Percentiles rank a stretch among this genome's conserved stretches.
Conservation (phyloP, 1,284 basidiomycete species). For the Sanghuangporus sanghuang region DNA sequence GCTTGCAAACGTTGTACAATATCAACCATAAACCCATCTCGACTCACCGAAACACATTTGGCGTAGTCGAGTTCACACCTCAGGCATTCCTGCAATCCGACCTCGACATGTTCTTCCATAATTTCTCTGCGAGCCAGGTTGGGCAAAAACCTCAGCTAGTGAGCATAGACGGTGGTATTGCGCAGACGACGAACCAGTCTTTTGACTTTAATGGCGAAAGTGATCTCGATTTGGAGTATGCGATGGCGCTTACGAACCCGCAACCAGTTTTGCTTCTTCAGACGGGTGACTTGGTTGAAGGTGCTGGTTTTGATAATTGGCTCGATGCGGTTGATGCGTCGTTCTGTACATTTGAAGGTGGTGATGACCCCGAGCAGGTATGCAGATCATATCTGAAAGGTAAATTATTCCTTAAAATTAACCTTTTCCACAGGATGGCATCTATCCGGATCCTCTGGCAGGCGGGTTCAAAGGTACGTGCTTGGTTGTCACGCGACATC, state of each 20-base stretch:
- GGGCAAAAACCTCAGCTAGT: constrained; percentile 36
- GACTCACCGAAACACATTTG: constrained; percentile 20
- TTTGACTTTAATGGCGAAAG: constrained; percentile 42
- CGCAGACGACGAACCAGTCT: constrained; percentile 25
- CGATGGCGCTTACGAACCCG: constrained; percentile 31
- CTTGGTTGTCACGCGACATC: constrained; percentile 11
- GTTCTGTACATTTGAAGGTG: constrained; percentile 25
- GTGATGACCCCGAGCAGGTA: constrained; percentile 20
- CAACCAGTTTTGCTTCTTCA: constrained; percentile 26
- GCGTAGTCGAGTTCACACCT: constrained; percentile 43
- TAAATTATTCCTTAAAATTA: background rate
- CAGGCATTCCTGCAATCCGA: constrained; percentile 40
- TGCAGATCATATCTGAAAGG: constrained; percentile 3
- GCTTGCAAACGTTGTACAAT: constrained; percentile 22
- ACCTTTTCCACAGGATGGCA: constrained; percentile 33
- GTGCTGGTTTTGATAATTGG: constrained; percentile 23
- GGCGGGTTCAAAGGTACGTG: constrained; percentile 37
- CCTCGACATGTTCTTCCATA: constrained; percentile 40
- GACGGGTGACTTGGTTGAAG: constrained; percentile 25
- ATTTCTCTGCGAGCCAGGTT: constrained; percentile 34
- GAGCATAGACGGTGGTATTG: constrained; percentile 14
- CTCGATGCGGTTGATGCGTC: constrained; percentile 28
- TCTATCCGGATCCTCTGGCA: constrained; percentile 45
- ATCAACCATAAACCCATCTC: constrained; percentile 13
- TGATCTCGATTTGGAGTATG: constrained; percentile 41